These are phyloP conservation scores for Malus sieversii DNA, from an alignment of 306 rosid species.

Conservation along the genomic window DNA sequence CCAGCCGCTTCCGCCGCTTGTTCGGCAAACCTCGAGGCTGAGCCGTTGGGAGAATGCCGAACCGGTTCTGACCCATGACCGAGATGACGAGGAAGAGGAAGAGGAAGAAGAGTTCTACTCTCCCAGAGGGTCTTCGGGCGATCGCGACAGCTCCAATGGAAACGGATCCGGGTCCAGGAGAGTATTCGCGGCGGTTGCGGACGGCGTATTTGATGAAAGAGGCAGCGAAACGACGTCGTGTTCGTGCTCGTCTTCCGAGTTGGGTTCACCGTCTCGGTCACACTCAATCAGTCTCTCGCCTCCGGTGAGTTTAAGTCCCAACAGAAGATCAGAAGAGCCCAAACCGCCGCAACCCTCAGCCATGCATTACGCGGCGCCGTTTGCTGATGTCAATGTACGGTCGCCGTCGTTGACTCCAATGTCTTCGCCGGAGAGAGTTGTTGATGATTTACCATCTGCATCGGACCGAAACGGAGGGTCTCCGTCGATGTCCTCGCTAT, in stretches of 20 bases:
- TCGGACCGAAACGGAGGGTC: conserved; percentile 8
- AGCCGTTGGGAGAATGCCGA: conserved; percentile 12
- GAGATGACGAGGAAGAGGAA: conserved; percentile 17
- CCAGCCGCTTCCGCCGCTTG: conserved; percentile 48
- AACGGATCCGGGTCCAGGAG: conserved; percentile 69
- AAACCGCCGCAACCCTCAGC: conserved; percentile 8
- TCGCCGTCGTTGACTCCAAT: conserved; percentile 23
- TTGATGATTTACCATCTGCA: background rate
- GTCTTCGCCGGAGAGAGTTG: conserved; percentile 22
- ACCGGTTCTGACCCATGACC: conserved; percentile 4
- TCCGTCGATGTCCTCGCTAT: conserved; percentile 8
- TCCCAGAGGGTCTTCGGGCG: conserved; percentile 67
- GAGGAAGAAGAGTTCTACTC: conserved; percentile 87
- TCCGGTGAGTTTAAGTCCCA: conserved; percentile 30
- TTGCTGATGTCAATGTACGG: conserved; percentile 2
- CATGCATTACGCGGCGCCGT: conserved; percentile 3
- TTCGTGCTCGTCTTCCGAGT: conserved; percentile 50
- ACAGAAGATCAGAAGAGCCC: conserved; percentile 7
- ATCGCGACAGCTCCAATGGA: conserved; percentile 13
- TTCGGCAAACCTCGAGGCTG: conserved; percentile 12
- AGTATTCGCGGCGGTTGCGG: conserved; percentile 26
- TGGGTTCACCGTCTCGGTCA: conserved; percentile 57
- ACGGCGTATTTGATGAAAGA: conserved; percentile 14
- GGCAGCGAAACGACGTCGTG: conserved; percentile 33
- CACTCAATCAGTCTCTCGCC: conserved; percentile 46